A percentile compares a stretch with the other conserved stretches of the same genome.
phyloP scores from a whole-genome alignment of 352 stramenopile species.

The Phytophthora agathidicida region DNA sequence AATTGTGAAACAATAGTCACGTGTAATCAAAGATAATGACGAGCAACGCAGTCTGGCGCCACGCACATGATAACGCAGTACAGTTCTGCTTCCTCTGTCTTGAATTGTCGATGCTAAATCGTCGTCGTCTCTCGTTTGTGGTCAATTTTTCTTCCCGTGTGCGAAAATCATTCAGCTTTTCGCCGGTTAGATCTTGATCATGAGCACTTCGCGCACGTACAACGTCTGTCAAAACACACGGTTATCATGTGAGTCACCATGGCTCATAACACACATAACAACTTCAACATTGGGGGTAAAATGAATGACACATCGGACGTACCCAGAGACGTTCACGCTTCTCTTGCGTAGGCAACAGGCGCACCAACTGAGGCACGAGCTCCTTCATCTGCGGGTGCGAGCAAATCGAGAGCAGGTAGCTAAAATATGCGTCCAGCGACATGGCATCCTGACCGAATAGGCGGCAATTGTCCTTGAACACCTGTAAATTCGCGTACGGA shows the following conservation, averaged over 20 bases:
- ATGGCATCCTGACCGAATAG: constrained; percentile 88
- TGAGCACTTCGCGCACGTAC: constrained; percentile 55
- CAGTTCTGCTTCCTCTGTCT: background rate
- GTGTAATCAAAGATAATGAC: constrained; percentile 8
- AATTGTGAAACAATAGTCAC: constrained; percentile 13
- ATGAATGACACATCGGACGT: constrained; percentile 26
- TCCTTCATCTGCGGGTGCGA: constrained; percentile 74
- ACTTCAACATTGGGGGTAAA: constrained; percentile 1
- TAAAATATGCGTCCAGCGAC: constrained; percentile 84
- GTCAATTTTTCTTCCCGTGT: constrained; percentile 4
- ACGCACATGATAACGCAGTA: constrained; percentile 6
- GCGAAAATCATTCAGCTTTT: background rate
- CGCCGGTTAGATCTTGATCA: constrained; percentile 57
- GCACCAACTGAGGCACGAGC: constrained; percentile 81
- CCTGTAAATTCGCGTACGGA: constrained; percentile 81
- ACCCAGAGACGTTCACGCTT: constrained; percentile 87
- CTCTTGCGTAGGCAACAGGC: constrained; percentile 81
- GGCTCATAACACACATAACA: constrained; percentile 7
- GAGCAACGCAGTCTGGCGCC: background rate
- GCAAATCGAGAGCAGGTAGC: constrained; percentile 84
- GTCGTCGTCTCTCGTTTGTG: constrained; percentile 6
- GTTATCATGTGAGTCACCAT: constrained; percentile 22
- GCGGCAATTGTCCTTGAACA: constrained; percentile 90
- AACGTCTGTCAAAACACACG: constrained; percentile 36
- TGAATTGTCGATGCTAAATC: constrained; percentile 27